Conservation (phyloP, 805 yeast species). For the Henningerozyma blattae region DNA sequence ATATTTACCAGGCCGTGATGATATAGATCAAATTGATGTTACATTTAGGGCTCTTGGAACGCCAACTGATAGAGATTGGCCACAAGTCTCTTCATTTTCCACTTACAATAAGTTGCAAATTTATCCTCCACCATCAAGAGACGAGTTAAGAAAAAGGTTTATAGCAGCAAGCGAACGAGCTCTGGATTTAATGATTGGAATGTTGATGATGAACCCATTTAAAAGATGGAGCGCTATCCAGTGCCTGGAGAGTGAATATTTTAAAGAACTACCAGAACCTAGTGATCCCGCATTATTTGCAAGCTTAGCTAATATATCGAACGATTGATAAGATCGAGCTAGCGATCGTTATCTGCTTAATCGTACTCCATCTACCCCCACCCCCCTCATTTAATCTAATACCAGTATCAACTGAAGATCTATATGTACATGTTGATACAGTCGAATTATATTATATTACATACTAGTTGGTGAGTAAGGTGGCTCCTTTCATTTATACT, state of each 20-base stretch:
- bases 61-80: constrained; percentile 88
- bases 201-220: constrained; percentile 73
- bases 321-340: too few species aligned
- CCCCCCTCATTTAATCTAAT: too few species aligned
- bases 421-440: too few species aligned
- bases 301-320: too few species aligned
- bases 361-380: too few species aligned
- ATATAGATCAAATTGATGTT: constrained; percentile 80
- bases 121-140: constrained; percentile 75
- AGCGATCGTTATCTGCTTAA: too few species aligned
- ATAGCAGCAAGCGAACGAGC: constrained; percentile 87
- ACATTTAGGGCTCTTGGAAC: constrained; percentile 94
- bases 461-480: too few species aligned
- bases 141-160: constrained; percentile 70
- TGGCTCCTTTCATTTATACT: too few species aligned
- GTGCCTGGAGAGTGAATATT: constrained; percentile 57
- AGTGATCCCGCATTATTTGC: constrained; percentile 44
- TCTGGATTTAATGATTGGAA: constrained; percentile 54
- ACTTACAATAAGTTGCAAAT: constrained; percentile 58
- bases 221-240: constrained; percentile 51
- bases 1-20: constrained; percentile 86
- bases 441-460: too few species aligned
- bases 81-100: constrained; percentile 72
- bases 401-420: too few species aligned
- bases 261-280: constrained; percentile 63